These are phyloP conservation scores for Biscogniauxia sp. DNA, from an alignment of 2,329 filamentous ascomycete species.

Conservation along the genomic window DNA sequence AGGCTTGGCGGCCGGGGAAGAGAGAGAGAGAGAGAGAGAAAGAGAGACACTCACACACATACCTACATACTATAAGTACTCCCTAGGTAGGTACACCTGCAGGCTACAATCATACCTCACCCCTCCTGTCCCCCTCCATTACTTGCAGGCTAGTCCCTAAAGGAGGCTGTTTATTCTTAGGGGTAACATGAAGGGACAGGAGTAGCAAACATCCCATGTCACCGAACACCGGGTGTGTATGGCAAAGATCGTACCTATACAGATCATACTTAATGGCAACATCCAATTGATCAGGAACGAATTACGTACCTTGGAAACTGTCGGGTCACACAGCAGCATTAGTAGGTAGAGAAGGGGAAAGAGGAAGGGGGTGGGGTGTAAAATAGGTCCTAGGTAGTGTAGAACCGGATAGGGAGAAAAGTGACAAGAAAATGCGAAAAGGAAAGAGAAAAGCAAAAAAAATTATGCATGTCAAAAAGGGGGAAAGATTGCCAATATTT, in stretches of 20 bases:
- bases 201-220: not conserved
- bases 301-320: too few relatives aligned
- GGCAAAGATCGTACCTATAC: not conserved
- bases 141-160: not conserved
- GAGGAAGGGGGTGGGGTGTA: too few relatives aligned
- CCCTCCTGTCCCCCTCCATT: too few relatives aligned
- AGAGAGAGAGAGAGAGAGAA: constrained; percentile 6
- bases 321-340: not conserved
- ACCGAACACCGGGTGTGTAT: not conserved
- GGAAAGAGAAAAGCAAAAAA: not conserved
- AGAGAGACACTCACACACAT: not conserved
- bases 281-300: not conserved
- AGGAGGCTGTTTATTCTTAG: not conserved
- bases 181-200: too few relatives aligned
- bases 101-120: too few relatives aligned
- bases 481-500: too few relatives aligned
- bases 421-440: not conserved
- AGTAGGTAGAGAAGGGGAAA: not conserved
- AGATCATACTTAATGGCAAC: not conserved
- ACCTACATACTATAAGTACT: too few relatives aligned
- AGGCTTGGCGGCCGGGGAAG: constrained; percentile 17
- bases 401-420: too few relatives aligned
- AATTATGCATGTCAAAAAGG: too few relatives aligned
- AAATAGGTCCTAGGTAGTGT: too few relatives aligned
- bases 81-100: too few relatives aligned